Percentiles rank a stretch among this genome's conserved stretches.
phyloP scores from a whole-genome alignment of 139 green algal genomes.

The Closterium sp. region DNA sequence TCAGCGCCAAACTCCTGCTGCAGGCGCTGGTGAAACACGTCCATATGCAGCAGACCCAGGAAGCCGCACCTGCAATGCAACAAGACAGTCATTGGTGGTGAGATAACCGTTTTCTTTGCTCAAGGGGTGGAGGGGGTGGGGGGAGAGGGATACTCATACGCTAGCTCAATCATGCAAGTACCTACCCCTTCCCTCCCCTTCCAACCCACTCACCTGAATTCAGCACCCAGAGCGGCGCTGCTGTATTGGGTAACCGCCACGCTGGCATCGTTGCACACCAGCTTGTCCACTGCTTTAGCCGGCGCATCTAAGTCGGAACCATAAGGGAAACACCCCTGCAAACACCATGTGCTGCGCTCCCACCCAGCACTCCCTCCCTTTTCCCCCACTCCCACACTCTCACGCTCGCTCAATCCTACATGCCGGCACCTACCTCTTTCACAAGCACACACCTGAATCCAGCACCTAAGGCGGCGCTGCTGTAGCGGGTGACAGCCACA shows the following conservation, averaged over 20 bases:
- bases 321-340: slow-evolving; percentile 61
- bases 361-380: not conserved
- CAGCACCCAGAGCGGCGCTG: slow-evolving; percentile 78
- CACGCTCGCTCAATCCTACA: not conserved
- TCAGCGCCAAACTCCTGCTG: slow-evolving; percentile 51
- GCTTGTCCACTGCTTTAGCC: slow-evolving; percentile 2
- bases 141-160: too few relatives aligned
- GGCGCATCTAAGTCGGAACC: slow-evolving; percentile 57
- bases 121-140: too few relatives aligned
- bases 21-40: slow-evolving; percentile 81
- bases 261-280: slow-evolving; percentile 81
- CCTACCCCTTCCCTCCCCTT: too few relatives aligned
- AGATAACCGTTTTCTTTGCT: too few relatives aligned
- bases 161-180: too few relatives aligned
- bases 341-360: slow-evolving; percentile 83
- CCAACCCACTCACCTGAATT: too few relatives aligned
- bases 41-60: slow-evolving; percentile 88
- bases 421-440: not conserved
- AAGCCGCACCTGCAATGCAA: slow-evolving; percentile 64
- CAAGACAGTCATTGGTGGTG: too few relatives aligned
- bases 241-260: slow-evolving; percentile 75
- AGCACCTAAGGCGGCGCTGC: slow-evolving; percentile 73
- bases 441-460: not conserved
- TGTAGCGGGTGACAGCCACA: slow-evolving; percentile 73
- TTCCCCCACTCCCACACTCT: not conserved